Percentiles rank a stretch among this genome's conserved stretches.
phyloP scores from a whole-genome alignment of 2,329 filamentous ascomycete genomes.

The Ceratocystis colombiana region DNA sequence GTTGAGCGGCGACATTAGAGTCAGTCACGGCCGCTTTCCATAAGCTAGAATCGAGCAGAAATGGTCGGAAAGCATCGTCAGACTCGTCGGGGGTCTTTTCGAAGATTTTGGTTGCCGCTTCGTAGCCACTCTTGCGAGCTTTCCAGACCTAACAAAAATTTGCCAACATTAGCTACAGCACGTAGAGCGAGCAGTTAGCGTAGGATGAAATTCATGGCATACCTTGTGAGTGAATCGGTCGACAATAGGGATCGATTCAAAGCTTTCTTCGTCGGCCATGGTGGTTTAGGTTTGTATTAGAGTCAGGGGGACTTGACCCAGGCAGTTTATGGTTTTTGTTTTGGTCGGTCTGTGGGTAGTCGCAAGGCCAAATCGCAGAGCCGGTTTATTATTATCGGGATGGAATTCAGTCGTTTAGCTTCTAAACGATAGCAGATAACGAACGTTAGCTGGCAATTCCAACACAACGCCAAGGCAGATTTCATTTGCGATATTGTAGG shows the following conservation, averaged over 20 bases:
- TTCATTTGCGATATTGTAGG: neutral
- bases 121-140: constrained; percentile 87
- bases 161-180: neutral
- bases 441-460: neutral
- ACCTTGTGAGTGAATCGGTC: constrained; percentile 81
- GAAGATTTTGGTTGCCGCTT: constrained; percentile 82
- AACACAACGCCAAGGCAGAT: neutral
- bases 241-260: constrained; percentile 62
- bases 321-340: neutral
- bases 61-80: constrained; percentile 77
- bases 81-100: constrained; percentile 73
- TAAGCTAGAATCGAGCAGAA: constrained; percentile 69
- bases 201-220: constrained; percentile 9
- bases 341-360: neutral
- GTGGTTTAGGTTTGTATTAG: constrained; percentile 19
- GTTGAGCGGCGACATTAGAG: constrained; percentile 92
- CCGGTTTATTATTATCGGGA: too few relatives aligned
- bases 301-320: too few relatives aligned
- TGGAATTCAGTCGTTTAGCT: neutral
- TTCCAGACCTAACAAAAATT: constrained; percentile 64
- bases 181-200: neutral
- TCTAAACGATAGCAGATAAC: neutral
- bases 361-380: neutral
- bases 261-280: constrained; percentile 79
- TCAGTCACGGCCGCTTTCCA: constrained; percentile 92